phyloP scores from a whole-genome alignment of 192 early-diverging fungal species.

The Linnemannia exigua region DNA sequence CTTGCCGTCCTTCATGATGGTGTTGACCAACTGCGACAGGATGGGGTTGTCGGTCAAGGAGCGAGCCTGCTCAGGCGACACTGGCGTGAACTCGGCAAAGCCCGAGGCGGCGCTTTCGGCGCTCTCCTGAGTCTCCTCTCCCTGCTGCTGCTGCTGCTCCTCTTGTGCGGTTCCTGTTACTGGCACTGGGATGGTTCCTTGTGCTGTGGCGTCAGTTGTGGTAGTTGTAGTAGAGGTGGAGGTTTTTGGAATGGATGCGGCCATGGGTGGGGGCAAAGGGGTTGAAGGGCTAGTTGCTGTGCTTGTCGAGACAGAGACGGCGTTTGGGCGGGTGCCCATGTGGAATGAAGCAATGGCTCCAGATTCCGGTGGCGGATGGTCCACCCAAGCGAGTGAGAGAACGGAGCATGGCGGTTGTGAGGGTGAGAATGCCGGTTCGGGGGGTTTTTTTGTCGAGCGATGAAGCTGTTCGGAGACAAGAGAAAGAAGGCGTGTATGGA shows the following conservation, averaged over 20 bases:
- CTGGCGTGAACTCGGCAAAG: conserved; percentile 36
- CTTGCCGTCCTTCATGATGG: conserved; percentile 94
- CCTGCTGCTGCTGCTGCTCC: background rate
- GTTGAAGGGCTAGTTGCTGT: conserved; percentile 46
- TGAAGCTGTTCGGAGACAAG: background rate
- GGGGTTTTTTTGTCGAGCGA: background rate
- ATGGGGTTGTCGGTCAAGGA: conserved; percentile 72
- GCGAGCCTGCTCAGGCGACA: conserved; percentile 54
- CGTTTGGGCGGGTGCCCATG: conserved; percentile 17
- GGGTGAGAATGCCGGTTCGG: background rate
- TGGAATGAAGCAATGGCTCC: conserved; percentile 33
- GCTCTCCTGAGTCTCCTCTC: background rate
- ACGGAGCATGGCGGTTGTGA: conserved; percentile 27
- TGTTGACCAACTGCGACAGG: conserved; percentile 86
- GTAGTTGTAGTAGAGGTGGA: background rate
- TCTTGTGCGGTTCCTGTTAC: background rate
- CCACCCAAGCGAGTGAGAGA: conserved; percentile 25
- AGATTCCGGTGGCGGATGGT: conserved; percentile 14
- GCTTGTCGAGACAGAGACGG: conserved; percentile 30
- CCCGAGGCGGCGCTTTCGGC: background rate
- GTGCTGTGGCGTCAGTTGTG: background rate
- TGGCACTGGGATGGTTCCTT: background rate
- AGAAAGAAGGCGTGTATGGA: background rate
- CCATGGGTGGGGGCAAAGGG: conserved; percentile 48
- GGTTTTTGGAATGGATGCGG: background rate